These are phyloP conservation scores for Rhodofomes roseus DNA, from an alignment of 1,284 basidiomycete species.

Conservation along the genomic window DNA sequence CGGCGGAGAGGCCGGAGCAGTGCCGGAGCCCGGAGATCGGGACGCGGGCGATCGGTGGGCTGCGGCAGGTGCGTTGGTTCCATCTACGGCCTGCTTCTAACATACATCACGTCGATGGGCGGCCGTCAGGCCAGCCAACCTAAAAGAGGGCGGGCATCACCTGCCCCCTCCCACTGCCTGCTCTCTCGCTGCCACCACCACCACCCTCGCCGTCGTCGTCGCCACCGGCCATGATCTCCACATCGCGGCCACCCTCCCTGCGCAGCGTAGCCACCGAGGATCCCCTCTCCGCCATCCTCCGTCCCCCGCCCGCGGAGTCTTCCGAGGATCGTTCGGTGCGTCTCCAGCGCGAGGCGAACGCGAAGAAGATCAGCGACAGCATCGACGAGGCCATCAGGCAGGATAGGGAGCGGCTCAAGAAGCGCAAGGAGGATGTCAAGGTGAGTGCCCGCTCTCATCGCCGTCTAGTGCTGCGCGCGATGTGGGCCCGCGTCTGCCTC, in stretches of 20 bases:
- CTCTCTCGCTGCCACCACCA: conserved; percentile 19
- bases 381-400: conserved; percentile 75
- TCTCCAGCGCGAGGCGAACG: conserved; percentile 64
- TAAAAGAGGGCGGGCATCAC: conserved; percentile 14
- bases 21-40: conserved; percentile 2
- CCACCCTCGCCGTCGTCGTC: conserved; percentile 15
- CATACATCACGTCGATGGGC: conserved; percentile 6
- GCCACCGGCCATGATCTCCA: conserved; percentile 43
- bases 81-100: conserved; percentile 1
- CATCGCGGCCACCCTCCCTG: conserved; percentile 49
- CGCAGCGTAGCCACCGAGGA: conserved; percentile 50
- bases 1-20: neutral
- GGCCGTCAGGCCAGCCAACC: conserved; percentile 9
- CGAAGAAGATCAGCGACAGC: conserved; percentile 67
- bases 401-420: conserved; percentile 61
- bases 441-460: conserved; percentile 32
- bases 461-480: neutral
- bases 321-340: conserved; percentile 56
- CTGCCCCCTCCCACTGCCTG: conserved; percentile 16
- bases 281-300: conserved; percentile 64
- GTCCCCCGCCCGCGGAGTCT: conserved; percentile 64
- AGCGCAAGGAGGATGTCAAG: conserved; percentile 70
- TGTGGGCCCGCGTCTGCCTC: neutral
- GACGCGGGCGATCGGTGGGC: neutral
- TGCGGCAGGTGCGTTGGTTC: neutral